Percentiles rank a stretch among this genome's conserved stretches.
phyloP scores from a whole-genome alignment of 2,329 filamentous ascomycete genomes.

The Cadophora malorum region DNA sequence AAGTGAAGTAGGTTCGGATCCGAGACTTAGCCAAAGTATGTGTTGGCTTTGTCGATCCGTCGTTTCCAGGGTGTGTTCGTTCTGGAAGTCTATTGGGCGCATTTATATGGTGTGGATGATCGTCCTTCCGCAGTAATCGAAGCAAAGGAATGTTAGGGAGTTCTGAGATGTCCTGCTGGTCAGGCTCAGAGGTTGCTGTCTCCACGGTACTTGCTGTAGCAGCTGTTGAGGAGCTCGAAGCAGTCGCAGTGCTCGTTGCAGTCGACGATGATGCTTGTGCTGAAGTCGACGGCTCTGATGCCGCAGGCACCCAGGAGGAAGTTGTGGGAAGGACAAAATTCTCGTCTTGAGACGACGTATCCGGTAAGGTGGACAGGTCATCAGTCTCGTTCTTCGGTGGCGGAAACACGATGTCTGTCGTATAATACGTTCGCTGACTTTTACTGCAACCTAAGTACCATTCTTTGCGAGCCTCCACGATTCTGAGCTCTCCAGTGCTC shows the following conservation, averaged over 20 bases:
- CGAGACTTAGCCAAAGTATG: slow-evolving; percentile 61
- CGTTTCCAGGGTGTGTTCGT: slow-evolving; percentile 57
- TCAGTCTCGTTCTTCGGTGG: slow-evolving; percentile 26
- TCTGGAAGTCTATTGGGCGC: slow-evolving; percentile 49
- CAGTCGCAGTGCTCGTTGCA: slow-evolving; percentile 20
- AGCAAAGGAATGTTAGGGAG: slow-evolving; percentile 40
- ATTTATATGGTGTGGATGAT: slow-evolving; percentile 49
- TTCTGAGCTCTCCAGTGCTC: slow-evolving; percentile 60
- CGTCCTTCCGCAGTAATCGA: slow-evolving; percentile 35
- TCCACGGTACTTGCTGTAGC: background rate
- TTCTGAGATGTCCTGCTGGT: slow-evolving; percentile 24
- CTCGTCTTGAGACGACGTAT: background rate
- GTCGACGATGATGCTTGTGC: slow-evolving; percentile 18
- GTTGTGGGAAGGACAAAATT: background rate
- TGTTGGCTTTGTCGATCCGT: slow-evolving; percentile 49
- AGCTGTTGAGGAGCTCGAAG: slow-evolving; percentile 15
- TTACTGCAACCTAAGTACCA: slow-evolving; percentile 64
- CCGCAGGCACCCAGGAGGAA: slow-evolving; percentile 9
- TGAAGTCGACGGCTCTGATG: slow-evolving; percentile 6
- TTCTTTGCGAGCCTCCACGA: slow-evolving; percentile 73
- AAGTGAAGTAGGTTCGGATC: slow-evolving; percentile 60
- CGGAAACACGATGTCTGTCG: slow-evolving; percentile 56
- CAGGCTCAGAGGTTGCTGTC: background rate
- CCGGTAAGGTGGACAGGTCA: slow-evolving; percentile 17
- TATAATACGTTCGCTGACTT: slow-evolving; percentile 71